phyloP scores from a whole-genome alignment of 75 land plant genomes.

The Sequoiadendron giganteum region DNA sequence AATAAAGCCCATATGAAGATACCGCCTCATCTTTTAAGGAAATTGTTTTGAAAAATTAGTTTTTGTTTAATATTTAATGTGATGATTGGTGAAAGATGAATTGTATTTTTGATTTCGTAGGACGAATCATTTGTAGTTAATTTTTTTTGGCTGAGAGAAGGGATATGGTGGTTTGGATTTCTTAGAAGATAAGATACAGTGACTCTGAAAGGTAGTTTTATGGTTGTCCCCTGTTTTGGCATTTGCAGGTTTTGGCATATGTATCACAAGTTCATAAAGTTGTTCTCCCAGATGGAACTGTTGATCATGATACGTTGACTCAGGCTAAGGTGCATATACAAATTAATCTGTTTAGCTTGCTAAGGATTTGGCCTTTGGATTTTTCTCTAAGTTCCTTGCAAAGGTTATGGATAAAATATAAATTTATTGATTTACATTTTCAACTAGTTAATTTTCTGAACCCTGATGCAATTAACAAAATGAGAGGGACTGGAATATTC shows the following conservation, averaged over 20 bases:
- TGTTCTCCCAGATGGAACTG: constrained; percentile 74
- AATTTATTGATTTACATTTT: constrained; percentile 5
- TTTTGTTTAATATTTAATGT: background rate
- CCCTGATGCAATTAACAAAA: background rate
- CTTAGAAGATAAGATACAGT: background rate
- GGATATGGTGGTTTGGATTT: background rate
- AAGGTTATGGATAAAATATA: background rate
- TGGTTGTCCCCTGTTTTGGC: background rate
- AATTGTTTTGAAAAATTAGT: background rate
- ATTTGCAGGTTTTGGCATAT: constrained; percentile 80
- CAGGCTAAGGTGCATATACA: constrained; percentile 65
- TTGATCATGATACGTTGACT: constrained; percentile 77
- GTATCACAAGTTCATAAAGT: constrained; percentile 97
- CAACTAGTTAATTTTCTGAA: background rate
- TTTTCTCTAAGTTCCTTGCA: background rate
- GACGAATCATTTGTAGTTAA: background rate
- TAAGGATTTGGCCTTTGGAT: background rate
- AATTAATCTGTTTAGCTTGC: background rate
- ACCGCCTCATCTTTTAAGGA: background rate
- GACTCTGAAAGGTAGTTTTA: background rate
- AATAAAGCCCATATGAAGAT: background rate
- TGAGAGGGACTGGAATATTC: background rate
- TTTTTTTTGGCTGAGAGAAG: background rate
- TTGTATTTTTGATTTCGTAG: background rate
- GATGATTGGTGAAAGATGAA: background rate